Evolutionary conservation across 2,329 filamentous ascomycete genomes (phyloP).

Genomic region (Cladosporium sp.): DNA sequence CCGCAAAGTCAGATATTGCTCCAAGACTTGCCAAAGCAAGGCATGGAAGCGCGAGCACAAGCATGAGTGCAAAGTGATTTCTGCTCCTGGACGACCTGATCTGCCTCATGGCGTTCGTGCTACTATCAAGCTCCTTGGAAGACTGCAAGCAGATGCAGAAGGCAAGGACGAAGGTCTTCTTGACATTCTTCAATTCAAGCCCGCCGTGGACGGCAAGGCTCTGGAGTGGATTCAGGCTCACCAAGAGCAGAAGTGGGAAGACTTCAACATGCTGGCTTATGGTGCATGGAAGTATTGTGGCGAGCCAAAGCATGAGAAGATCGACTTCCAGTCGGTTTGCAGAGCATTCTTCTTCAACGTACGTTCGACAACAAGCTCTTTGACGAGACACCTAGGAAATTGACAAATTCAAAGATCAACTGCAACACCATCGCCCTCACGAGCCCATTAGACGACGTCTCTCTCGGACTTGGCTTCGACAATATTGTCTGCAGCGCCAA

Average conservation of each 20-base stretch:
- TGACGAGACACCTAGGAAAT: background rate
- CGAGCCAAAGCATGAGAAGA: conserved; percentile 22
- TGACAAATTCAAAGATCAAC: conserved; percentile 42
- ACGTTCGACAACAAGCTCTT: background rate
- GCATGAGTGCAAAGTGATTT: conserved; percentile 54
- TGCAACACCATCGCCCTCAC: conserved; percentile 57
- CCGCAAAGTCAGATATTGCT: conserved; percentile 56
- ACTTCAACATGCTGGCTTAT: conserved; percentile 50
- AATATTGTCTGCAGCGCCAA: conserved; percentile 53
- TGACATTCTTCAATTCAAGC: conserved; percentile 24
- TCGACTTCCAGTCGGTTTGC: conserved; percentile 18
- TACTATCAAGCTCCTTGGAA: conserved; percentile 48
- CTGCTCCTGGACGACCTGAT: conserved; percentile 35
- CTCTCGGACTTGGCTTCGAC: conserved; percentile 57
- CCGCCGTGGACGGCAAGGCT: conserved; percentile 36
- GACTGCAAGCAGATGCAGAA: conserved; percentile 22
- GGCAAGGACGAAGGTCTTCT: conserved; percentile 21
- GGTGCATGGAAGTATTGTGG: conserved; percentile 52
- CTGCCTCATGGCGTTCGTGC: conserved; percentile 55
- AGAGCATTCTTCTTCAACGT: conserved; percentile 20
- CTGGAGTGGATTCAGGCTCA: conserved; percentile 43
- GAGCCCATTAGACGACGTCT: conserved; percentile 49
- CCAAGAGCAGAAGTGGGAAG: conserved; percentile 41
- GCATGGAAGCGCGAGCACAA: conserved; percentile 59
- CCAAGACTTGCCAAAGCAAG: conserved; percentile 55